Evolutionary conservation across 768 basidiomycete genomes (phyloP), one percentile per base, ranked within the genome.

Genomic region (Leccinum variicolor): DNA sequence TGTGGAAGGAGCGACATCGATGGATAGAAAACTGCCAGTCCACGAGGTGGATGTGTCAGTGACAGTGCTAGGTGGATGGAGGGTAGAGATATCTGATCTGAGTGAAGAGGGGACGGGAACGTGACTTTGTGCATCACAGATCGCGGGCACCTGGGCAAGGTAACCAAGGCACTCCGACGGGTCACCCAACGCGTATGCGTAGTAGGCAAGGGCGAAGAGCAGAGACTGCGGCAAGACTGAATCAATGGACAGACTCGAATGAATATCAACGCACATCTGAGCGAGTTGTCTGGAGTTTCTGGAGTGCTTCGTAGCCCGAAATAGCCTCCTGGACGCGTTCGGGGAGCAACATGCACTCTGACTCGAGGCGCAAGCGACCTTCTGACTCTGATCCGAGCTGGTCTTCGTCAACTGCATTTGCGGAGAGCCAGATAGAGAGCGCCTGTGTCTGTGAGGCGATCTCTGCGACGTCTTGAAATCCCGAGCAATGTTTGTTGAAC

Each of bases 401-500:
- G 56, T 89, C 82, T 57, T 84, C 84, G 58, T 85, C 81, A 34
- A 65, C 59, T 2, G 78, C 74, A 46, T 76, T 76, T 0, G 80
- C 77, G 11, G 75, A 72, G 26, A 86, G 76, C 47, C 88, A 76
- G 31, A 89, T 66, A 6, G 83, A 81, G 29, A 92, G 74, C 1
- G 80, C 78, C 31, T 86, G 87, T 0, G 84, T 90, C 64, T 87
- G 84, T 0, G 78, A 81, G 17, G 86, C 88, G 58, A 90, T 77
- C 62, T 87, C 84, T 3, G 84, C 78, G 14, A 88, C 75, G 56
- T 86, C 84, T 59, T 70, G 64, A 62, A 79, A 84, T 0, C 86
- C 85, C 6, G 70, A 71, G 65, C 86, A 88, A 62, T 94, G 92
- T 62, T 94, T 94, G 69, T 89, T 86, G 75, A 91, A 92, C 73